phyloP scores from a whole-genome alignment of 2,329 filamentous ascomycete species.

The Colletotrichum salicis region DNA sequence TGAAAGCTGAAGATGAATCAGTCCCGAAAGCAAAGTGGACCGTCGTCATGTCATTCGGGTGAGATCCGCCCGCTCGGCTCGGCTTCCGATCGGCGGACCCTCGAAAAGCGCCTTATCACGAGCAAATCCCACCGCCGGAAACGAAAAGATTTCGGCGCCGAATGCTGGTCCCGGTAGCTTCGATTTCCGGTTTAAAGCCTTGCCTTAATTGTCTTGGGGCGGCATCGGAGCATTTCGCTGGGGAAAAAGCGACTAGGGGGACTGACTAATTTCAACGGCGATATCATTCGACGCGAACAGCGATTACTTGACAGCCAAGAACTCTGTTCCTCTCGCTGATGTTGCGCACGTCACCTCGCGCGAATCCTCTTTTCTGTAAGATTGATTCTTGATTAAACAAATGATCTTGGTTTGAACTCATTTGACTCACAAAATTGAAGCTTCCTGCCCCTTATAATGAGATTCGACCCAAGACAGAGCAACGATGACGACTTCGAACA shows the following conservation, averaged over 20 bases:
- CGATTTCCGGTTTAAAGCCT: neutral
- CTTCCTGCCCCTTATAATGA: neutral
- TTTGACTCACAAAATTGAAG: neutral
- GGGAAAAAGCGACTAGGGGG: neutral
- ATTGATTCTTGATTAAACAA: neutral
- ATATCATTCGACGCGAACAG: neutral
- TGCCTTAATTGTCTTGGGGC: neutral
- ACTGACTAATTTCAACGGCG: neutral
- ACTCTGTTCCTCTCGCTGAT: neutral
- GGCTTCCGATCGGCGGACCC: slow-evolving; percentile 4
- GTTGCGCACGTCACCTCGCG: neutral
- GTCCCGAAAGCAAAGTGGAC: neutral
- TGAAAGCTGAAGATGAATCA: neutral
- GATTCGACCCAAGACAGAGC: neutral
- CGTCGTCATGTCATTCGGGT: neutral
- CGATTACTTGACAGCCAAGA: neutral
- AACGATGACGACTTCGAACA: slow-evolving; percentile 10
- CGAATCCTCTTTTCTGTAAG: neutral
- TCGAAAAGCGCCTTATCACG: neutral
- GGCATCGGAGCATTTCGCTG: neutral
- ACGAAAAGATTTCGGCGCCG: neutral
- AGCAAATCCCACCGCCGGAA: neutral
- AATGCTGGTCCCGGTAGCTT: neutral
- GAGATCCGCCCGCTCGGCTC: slow-evolving; percentile 12
- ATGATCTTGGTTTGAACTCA: neutral